Evolutionary conservation across 441 rosid species (phyloP).

Genomic region (Capsella rubella): DNA sequence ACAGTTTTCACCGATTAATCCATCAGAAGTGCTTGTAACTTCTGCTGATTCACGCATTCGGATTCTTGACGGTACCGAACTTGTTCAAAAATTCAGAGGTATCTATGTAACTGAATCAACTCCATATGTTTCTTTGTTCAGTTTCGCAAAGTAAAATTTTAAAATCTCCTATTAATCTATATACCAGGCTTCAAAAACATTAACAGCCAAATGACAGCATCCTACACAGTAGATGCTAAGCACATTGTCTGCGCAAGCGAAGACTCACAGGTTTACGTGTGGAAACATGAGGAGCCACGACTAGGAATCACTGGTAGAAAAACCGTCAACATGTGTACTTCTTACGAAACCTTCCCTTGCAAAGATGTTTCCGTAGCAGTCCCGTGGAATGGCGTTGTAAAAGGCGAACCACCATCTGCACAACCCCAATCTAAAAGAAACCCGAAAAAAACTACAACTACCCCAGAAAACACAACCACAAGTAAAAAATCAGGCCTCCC

Average conservation of each 20-base stretch:
- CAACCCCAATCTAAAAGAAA: conserved; percentile 53
- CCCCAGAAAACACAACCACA: conserved; percentile 23
- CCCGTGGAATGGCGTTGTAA: conserved; percentile 75
- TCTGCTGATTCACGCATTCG: conserved; percentile 92
- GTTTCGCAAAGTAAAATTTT: neutral
- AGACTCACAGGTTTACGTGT: conserved; percentile 84
- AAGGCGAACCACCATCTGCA: conserved; percentile 70
- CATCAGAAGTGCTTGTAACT: conserved; percentile 81
- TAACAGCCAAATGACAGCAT: conserved; percentile 87
- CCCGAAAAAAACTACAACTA: conserved; percentile 52
- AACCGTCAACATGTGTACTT: conserved; percentile 44
- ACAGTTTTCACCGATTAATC: conserved; percentile 79
- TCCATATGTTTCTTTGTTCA: neutral
- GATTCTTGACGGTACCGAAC: conserved; percentile 68
- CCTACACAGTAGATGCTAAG: conserved; percentile 73
- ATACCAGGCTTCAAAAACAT: conserved; percentile 78
- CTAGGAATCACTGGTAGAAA: conserved; percentile 52
- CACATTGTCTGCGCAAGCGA: conserved; percentile 79
- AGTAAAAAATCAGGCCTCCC: conserved; percentile 58
- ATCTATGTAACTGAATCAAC: neutral
- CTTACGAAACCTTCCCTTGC: conserved; percentile 73
- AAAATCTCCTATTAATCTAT: neutral
- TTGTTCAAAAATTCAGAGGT: conserved; percentile 81
- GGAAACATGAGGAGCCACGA: conserved; percentile 70
- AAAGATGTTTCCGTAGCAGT: conserved; percentile 90